phyloP scores from a whole-genome alignment of 371 early-diverging fungal genomes.

The Rhizopus arrhizus region DNA sequence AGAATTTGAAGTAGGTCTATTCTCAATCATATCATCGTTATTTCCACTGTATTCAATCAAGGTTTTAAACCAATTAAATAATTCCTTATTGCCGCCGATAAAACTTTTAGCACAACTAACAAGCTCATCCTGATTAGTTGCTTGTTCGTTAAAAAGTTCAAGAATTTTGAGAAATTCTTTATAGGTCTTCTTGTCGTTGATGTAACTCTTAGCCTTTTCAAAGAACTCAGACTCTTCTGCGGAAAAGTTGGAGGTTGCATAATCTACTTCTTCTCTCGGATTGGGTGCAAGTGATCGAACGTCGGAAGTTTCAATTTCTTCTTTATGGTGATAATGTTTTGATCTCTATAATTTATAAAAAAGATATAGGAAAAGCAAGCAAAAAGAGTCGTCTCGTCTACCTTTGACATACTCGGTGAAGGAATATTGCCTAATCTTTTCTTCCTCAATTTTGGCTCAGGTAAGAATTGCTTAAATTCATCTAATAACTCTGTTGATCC shows the following conservation, averaged over 20 bases:
- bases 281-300: constrained; percentile 9
- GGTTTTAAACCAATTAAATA: constrained; percentile 92
- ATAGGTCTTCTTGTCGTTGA: constrained; percentile 84
- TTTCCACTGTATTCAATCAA: constrained; percentile 87
- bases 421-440: constrained; percentile 17
- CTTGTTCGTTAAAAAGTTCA: constrained; percentile 94
- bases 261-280: background rate
- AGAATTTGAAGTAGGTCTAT: constrained; percentile 22
- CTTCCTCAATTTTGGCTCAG: constrained; percentile 53
- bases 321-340: constrained; percentile 9
- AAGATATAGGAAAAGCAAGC: background rate
- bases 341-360: constrained; percentile 3
- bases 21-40: constrained; percentile 36
- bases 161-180: constrained; percentile 96
- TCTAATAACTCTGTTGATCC: constrained; percentile 83
- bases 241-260: constrained; percentile 14
- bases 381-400: background rate
- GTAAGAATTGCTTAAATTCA: constrained; percentile 95
- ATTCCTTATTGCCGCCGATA: constrained; percentile 71
- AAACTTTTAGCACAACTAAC: constrained; percentile 84
- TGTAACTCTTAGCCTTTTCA: constrained; percentile 82
- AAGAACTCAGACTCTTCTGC: constrained; percentile 87
- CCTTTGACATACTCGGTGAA: constrained; percentile 17
- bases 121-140: constrained; percentile 80
- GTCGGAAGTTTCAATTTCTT: constrained; percentile 9